Evolutionary conservation across 257 asterid genomes (phyloP), one percentile per base, ranked within the genome.

Genomic region (Gentiana dahurica): DNA sequence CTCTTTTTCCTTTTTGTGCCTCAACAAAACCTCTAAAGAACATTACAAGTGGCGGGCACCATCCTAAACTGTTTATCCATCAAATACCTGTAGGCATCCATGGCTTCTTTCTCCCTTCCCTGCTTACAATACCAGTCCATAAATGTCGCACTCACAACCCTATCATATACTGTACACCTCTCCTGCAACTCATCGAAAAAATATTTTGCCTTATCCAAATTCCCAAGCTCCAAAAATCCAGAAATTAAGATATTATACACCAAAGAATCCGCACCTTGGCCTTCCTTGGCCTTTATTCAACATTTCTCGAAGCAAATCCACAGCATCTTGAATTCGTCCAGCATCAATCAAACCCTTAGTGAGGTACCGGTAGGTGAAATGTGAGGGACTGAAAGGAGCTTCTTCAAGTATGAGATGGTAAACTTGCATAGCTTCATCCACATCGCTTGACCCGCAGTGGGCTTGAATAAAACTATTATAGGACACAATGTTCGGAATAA

Each of bases 101-200:
- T 84, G 0, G 94, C 96, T 69, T 85, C 95, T 78, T 80, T 91
- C 2, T 74, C 78, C 55, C 58, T 80, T 13, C 89, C 96, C 67
- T 86, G 85, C 55, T 71, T 77, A 67, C 86, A 86, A 68, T 80
- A 86, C 86, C 95, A 90, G 59, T 90, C 88, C 95, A 90, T 86
- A 78, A 15, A 15, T 15, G 24, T 15, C 24, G 24, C 24, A 15
- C 24, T 15, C 24, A 15, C 24, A 15, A 15, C 24, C 24, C 24
- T 0, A 15, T 15, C 24, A 15, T 15, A 15, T 15, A 15, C 24
- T 15, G 24, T 15, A 15, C 24, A 15, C 24, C 24, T 15, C 24
- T 15, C 24, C 24, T 15, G 24, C 24, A 15, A 15, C 24, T 90
- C 97, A 48, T 80, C 87, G 53, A 90, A 77, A 10, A 82, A 52